Conservation (phyloP, 129 eudicot species). For the Logfia minima region DNA sequence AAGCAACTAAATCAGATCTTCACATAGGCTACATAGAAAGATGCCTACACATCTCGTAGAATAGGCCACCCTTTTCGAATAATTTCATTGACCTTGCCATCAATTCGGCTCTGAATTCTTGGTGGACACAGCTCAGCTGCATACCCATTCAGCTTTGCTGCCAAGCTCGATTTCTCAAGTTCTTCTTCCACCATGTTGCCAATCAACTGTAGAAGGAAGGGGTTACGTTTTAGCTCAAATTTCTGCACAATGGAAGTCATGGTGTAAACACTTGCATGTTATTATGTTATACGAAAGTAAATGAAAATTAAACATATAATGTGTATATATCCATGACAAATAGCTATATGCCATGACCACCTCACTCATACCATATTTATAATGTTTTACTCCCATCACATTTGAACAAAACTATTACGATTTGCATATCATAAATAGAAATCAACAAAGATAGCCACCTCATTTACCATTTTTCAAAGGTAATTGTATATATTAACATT, state of each 20-base stretch:
- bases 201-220: constrained; percentile 81
- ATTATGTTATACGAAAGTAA: neutral
- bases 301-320: neutral
- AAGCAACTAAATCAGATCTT: neutral
- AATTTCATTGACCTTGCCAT: constrained; percentile 72
- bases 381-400: neutral
- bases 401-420: neutral
- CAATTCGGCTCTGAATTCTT: constrained; percentile 64
- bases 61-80: constrained; percentile 88
- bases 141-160: constrained; percentile 78
- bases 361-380: neutral
- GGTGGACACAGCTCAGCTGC: constrained; percentile 92
- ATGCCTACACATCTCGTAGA: constrained; percentile 56
- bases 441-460: no score
- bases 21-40: neutral
- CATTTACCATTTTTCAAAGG: no score
- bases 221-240: constrained; percentile 87
- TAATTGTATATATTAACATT: no score
- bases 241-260: constrained; percentile 47
- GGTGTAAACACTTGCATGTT: neutral
- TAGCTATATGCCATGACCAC: neutral
- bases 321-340: neutral
- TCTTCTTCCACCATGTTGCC: constrained; percentile 92
- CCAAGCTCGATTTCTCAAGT: constrained; percentile 73
- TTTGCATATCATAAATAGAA: no score